Percentiles rank a stretch among this genome's conserved stretches.
Conservation (phyloP, 2,329 filamentous ascomycete species). For the Aspergillus texensis region DNA sequence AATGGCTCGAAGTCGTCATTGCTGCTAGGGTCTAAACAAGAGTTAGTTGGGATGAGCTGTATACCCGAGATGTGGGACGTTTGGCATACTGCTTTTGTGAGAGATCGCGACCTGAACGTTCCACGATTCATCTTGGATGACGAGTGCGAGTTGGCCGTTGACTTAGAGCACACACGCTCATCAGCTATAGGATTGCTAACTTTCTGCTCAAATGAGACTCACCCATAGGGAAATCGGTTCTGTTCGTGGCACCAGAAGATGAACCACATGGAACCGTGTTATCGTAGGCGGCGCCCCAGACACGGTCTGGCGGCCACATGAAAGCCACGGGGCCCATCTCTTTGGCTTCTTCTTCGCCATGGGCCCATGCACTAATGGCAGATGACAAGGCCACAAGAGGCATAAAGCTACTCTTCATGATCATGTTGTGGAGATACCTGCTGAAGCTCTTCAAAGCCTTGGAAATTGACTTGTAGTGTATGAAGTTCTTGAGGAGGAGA, state of each 20-base stretch:
- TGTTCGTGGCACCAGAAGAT: conserved; percentile 48
- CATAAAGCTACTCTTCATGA: conserved; percentile 12
- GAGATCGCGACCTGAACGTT: conserved; percentile 58
- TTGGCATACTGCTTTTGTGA: conserved; percentile 50
- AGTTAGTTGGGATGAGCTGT: not conserved
- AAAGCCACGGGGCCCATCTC: conserved; percentile 62
- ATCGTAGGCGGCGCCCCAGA: conserved; percentile 58
- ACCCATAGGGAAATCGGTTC: conserved; percentile 62
- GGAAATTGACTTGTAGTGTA: not conserved
- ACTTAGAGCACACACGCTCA: conserved; percentile 36
- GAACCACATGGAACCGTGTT: conserved; percentile 63
- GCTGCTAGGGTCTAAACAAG: conserved; percentile 38
- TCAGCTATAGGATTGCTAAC: not conserved
- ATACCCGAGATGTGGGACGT: too few species aligned
- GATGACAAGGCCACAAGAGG: conserved; percentile 11
- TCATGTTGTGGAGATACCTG: not conserved
- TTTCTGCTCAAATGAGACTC: conserved; percentile 20
- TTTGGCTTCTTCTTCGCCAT: conserved; percentile 22
- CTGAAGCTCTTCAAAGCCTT: not conserved
- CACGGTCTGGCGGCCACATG: conserved; percentile 62
- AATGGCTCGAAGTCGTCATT: conserved; percentile 45
- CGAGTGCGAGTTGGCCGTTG: conserved; percentile 58
- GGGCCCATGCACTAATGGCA: not conserved
- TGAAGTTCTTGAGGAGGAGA: not conserved
- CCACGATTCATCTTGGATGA: conserved; percentile 61